A percentile compares a stretch with the other conserved stretches of the same genome.
These are phyloP conservation scores for Haematococcus sp. DNA, from an alignment of 139 green algal species.

Conservation along the genomic window DNA sequence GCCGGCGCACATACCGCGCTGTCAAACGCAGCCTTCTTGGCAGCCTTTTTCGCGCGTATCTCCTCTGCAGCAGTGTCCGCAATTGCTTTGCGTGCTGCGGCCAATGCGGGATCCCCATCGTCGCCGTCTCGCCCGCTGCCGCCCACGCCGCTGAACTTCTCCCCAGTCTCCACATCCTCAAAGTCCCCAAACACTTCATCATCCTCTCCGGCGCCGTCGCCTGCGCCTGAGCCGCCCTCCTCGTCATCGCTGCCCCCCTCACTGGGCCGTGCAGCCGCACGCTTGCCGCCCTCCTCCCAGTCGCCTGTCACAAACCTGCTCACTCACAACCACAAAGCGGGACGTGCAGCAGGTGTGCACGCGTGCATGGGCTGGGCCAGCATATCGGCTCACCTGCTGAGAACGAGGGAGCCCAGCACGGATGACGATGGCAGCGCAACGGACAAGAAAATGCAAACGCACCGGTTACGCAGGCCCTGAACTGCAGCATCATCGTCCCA, in stretches of 20 bases:
- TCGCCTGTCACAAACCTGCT: constrained; percentile 74
- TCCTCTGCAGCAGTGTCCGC: constrained; percentile 54
- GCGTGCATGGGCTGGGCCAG: constrained; percentile 30
- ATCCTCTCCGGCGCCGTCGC: constrained; percentile 36
- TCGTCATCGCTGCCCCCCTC: constrained; percentile 17
- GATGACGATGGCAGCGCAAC: too few species aligned
- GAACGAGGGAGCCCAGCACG: too few species aligned
- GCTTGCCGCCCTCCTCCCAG: constrained; percentile 74
- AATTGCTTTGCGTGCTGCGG: constrained; percentile 65
- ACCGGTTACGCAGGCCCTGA: background rate
- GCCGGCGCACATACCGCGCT: constrained; percentile 33
- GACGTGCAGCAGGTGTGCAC: too few species aligned
- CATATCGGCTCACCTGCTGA: background rate
- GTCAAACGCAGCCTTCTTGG: constrained; percentile 86
- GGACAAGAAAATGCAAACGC: too few species aligned
- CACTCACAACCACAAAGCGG: too few species aligned
- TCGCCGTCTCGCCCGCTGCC: background rate
- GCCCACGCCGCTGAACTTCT: constrained; percentile 27
- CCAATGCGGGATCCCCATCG: constrained; percentile 41
- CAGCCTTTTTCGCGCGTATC: constrained; percentile 53
- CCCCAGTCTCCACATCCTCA: constrained; percentile 92
- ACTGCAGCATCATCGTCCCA: constrained; percentile 5
- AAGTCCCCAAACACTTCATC: constrained; percentile 84
- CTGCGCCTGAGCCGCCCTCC: background rate
- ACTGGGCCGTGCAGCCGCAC: constrained; percentile 45